These are phyloP conservation scores for Colletotrichum cuscutae DNA, from an alignment of 2,329 filamentous ascomycete species.

Conservation along the genomic window DNA sequence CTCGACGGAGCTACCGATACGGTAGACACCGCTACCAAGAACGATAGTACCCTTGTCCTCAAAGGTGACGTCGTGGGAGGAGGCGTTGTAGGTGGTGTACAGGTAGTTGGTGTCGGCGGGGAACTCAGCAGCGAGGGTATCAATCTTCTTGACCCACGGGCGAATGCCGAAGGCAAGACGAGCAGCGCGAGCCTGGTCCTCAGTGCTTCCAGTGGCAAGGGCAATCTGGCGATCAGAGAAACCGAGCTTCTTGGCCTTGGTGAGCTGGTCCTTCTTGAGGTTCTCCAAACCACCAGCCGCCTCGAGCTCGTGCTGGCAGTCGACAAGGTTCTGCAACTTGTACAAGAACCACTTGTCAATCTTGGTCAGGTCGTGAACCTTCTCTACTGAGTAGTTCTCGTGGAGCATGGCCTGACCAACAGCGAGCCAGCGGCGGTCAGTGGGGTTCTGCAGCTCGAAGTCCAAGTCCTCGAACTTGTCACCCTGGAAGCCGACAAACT, in stretches of 20 bases:
- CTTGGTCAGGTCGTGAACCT: conserved; percentile 92
- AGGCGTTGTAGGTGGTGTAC: conserved; percentile 98
- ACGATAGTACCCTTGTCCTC: conserved; percentile 92
- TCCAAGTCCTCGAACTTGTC: conserved; percentile 95
- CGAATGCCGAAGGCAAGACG: conserved; percentile 88
- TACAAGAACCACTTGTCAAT: conserved; percentile 99
- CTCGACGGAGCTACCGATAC: conserved; percentile 96
- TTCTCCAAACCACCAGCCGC: conserved; percentile 83
- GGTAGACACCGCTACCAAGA: conserved; percentile 94
- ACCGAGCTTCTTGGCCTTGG: conserved; percentile 95
- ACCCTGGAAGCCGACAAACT: conserved; percentile 92
- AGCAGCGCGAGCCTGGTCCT: conserved; percentile 88
- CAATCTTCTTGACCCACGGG: conserved; percentile 98
- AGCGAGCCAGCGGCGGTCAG: conserved; percentile 95
- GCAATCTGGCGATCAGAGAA: conserved; percentile 98
- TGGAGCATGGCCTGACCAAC: conserved; percentile 98
- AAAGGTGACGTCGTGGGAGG: conserved; percentile 91
- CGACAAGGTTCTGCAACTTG: conserved; percentile 97
- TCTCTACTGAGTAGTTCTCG: conserved; percentile 93
- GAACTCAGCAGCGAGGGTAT: conserved; percentile 96
- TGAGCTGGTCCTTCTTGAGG: conserved; percentile 87
- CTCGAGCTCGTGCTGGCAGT: conserved; percentile 88
- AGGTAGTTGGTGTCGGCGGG: conserved; percentile 95
- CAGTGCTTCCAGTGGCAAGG: conserved; percentile 82
- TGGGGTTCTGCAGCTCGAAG: conserved; percentile 89